Evolutionary conservation across 306 rosid genomes (phyloP), one percentile per base, ranked within the genome.

Genomic region (Dalbergia cultrata): DNA sequence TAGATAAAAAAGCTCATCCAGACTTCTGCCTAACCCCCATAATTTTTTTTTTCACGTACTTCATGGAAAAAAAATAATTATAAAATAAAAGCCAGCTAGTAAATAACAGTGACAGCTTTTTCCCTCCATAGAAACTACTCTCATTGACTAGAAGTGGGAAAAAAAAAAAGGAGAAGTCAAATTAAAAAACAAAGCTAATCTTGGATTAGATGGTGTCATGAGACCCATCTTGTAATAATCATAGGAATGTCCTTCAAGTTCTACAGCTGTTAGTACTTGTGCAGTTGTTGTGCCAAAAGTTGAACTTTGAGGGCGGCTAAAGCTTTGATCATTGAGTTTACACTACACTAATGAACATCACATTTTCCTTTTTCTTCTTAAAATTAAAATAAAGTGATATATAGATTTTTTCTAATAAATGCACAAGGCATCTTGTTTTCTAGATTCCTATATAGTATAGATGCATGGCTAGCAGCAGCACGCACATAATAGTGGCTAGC

Each of bases 231-330:
- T 61, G 74, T 60, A 52, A 81, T 82, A 60, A 81, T 78, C 54
- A 73, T 41, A 44, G 75, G 81, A 74, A 72, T 74, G 86, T 69
- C 75, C 69, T 84, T 69, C 31, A 77, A 84, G 72, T 63, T 81
- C 66, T 41, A 73, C 86, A 78, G 86, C 82, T 82, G 82, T 82
- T 54, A 63, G 69, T 66, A 75, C 84, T 73, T 72, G 57, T 58
- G 37, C 66, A 5, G 78, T 49, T 34, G 5, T 37, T 59, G n/a
- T 58, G 65, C 75, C 77, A 12, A 79, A 75, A 86, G 62, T 79
- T 86, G 82, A 86, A 86, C 82, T 74, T 3, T 65, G 76, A 39
- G 35, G 80, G 80, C 89, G 89, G 77, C 84, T 58, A 70, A 75
- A 60, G 49, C 37, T 63, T 4, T 76, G 8, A 80, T 80, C 62